Evolutionary conservation across 2,329 filamentous ascomycete species (phyloP).

Genomic region (Botryotinia calthae): DNA sequence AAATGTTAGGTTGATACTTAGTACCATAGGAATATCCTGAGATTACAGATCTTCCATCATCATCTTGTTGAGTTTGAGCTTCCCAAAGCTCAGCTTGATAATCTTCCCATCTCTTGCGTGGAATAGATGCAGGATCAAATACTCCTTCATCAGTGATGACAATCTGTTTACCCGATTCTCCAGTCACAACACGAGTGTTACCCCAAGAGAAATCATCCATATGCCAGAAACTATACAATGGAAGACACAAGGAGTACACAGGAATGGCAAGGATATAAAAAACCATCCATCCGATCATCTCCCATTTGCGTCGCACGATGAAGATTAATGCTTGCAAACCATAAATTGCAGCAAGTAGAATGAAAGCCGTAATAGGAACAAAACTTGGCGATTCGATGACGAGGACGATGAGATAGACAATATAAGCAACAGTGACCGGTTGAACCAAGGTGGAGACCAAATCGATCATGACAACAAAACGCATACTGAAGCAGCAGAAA

Average conservation of each 20-base stretch:
- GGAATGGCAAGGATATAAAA: conserved; percentile 90
- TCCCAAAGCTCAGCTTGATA: conserved; percentile 99
- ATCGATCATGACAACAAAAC: conserved; percentile 94
- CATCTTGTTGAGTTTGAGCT: conserved; percentile 70
- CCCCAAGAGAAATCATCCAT: conserved; percentile 99
- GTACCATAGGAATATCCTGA: conserved; percentile 96
- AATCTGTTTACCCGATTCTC: conserved; percentile 88
- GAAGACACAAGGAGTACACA: conserved; percentile 85
- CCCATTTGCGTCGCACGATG: conserved; percentile 94
- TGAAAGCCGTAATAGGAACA: conserved; percentile 81
- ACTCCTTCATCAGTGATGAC: conserved; percentile 96
- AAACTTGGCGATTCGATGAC: conserved; percentile 59
- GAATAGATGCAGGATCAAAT: conserved; percentile 89
- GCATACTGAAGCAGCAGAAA: conserved; percentile 99
- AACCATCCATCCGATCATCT: conserved; percentile 99
- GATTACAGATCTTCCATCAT: conserved; percentile 78
- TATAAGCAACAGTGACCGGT: conserved; percentile 86
- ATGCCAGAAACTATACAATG: conserved; percentile 96
- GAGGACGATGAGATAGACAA: conserved; percentile 82
- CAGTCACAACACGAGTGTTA: conserved; percentile 95
- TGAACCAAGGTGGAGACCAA: conserved; percentile 88
- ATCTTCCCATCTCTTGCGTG: conserved; percentile 98
- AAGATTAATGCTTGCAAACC: conserved; percentile 97
- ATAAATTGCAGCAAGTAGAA: conserved; percentile 92
- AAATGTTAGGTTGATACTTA: conserved; percentile 63